Base-by-base conservation (phyloP, 495 filamentous ascomycete species). In the Hypoxylon trugodes region DNA sequence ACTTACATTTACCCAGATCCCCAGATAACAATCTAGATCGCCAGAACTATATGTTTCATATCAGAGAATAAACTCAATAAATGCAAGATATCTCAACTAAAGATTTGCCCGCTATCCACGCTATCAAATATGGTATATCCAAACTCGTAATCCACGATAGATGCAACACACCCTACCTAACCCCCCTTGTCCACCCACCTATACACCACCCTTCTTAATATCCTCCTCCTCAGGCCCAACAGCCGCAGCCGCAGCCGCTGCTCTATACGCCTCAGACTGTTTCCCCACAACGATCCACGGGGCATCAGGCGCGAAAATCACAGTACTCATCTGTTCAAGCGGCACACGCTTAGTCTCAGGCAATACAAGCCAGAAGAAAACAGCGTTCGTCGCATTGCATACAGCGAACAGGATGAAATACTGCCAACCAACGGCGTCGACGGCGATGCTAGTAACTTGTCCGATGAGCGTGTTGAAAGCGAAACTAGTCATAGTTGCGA, bases 391-490 rank as follows among this genome's bases (percentile, higher is more conserved):
- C 22, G 77, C 65, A 51, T 84, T 85, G 69, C 78, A 83, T 25
- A 84, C 78, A 61, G 85, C 77, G 64, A 88, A 89, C 7, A 88
- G 55, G 45, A 81, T 75, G 65, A 87, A 88, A 61, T 74, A 89
- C 26, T 68, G 66, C 66, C 82, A 89, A 0, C 77, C 69, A 8
- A 84, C 70, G 10, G 71, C 66, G 1, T 74, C 74, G 73, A 89
- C 84, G 0, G 86, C 86, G 47, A 84, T 80, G 26, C 80, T 80
- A 2, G 85, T 89, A n/a, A 89, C 79, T 66, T 90, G 87, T 0
- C 87, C 86, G 51, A 90, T 90, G 80, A 90, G 84, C 7, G 87
- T 90, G 75, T 90, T 90, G 76, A 90, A 89, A 4, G 86, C 87
- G 67, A 86, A 89, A 28, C 78, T 82, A 22, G 73, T 77, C 85